Percentiles rank a stretch among this genome's conserved stretches.
These are phyloP conservation scores for Mucor lusitanicus DNA, from an alignment of 371 early-diverging fungal species.

Conservation along the genomic window DNA sequence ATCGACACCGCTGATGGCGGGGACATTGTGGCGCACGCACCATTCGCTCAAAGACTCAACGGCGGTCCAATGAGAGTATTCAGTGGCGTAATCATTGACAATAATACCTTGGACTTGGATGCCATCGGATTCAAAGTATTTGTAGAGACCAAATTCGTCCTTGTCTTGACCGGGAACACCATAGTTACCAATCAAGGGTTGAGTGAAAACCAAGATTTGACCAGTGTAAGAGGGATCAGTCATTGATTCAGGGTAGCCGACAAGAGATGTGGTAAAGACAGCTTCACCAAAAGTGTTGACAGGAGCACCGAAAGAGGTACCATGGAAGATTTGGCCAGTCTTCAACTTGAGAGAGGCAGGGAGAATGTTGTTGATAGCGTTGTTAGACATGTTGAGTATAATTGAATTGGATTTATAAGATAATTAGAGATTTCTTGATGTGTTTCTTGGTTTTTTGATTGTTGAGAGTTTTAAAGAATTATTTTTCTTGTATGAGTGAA, in stretches of 20 bases:
- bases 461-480: not conserved
- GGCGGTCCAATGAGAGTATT: constrained; percentile 92
- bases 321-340: constrained; percentile 74
- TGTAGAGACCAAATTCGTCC: constrained; percentile 79
- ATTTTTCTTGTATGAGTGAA: not conserved
- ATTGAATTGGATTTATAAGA: not conserved
- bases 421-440: constrained; percentile 13
- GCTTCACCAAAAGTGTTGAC: constrained; percentile 68
- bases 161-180: constrained; percentile 88
- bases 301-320: constrained; percentile 78
- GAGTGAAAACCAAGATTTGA: constrained; percentile 95
- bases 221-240: constrained; percentile 96
- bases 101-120: constrained; percentile 92
- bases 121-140: constrained; percentile 89
- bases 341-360: constrained; percentile 75
- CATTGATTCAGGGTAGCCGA: constrained; percentile 95
- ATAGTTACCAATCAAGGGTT: constrained; percentile 95
- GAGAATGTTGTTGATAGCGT: constrained; percentile 44
- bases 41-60: constrained; percentile 82
- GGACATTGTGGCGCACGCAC: constrained; percentile 86
- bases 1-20: constrained; percentile 92
- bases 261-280: constrained; percentile 91
- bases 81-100: constrained; percentile 87
- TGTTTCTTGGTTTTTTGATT: constrained; percentile 10
- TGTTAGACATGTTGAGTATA: constrained; percentile 12